Evolutionary conservation across 495 filamentous ascomycete genomes (phyloP).

Genomic region (Extremus antarcticus): DNA sequence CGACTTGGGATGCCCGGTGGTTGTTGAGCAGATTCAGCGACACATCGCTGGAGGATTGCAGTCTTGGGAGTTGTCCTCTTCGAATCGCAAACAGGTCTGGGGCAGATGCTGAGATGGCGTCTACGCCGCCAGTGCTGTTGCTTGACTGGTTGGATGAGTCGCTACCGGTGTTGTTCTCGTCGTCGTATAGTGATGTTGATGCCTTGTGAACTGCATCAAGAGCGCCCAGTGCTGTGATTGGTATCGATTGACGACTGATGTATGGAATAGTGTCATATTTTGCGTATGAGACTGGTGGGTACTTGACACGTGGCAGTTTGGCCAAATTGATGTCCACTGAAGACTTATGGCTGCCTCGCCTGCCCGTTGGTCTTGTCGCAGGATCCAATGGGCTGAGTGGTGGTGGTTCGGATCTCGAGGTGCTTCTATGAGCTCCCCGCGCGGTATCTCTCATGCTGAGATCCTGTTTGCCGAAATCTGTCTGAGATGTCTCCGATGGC

Average conservation of each 20-base stretch:
- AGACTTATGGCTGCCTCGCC: neutral
- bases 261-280: conserved; percentile 18
- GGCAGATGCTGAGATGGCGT: conserved; percentile 13
- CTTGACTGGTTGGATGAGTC: conserved; percentile 2
- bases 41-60: conserved; percentile 17
- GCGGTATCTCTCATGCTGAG: too few species aligned
- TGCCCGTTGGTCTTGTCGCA: too few species aligned
- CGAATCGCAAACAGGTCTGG: conserved; percentile 10
- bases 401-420: too few species aligned
- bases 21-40: conserved; percentile 33
- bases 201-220: conserved; percentile 14
- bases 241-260: conserved; percentile 15
- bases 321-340: neutral
- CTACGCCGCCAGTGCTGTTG: conserved; percentile 5
- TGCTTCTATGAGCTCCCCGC: too few species aligned
- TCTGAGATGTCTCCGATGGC: neutral
- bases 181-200: conserved; percentile 10
- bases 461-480: conserved; percentile 9
- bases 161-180: conserved; percentile 2
- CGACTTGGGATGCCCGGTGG: conserved; percentile 34
- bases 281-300: conserved; percentile 14
- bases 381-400: too few species aligned
- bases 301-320: neutral
- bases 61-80: neutral
- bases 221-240: conserved; percentile 22